Evolutionary conservation across 352 stramenopile species (phyloP).

Genomic region (Phytopythium cucurbitacearum): DNA sequence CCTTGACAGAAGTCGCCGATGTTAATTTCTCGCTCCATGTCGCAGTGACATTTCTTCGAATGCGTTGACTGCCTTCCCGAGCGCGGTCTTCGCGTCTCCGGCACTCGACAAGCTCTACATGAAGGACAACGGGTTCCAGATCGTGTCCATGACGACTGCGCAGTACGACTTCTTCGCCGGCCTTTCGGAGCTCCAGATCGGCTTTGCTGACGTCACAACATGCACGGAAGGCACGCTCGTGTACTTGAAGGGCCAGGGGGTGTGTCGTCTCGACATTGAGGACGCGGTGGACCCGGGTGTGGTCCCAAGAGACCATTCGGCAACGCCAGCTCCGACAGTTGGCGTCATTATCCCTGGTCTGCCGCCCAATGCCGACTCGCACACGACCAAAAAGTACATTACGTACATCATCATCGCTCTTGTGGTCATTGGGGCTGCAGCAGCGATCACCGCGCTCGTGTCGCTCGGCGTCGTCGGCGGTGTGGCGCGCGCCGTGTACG

Average conservation of each 20-base stretch:
- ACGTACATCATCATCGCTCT: constrained; percentile 34
- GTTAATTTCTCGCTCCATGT: constrained; percentile 1
- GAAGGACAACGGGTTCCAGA: constrained; percentile 45
- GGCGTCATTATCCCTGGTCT: constrained; percentile 33
- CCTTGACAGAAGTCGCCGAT: neutral
- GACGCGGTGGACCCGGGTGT: constrained; percentile 26
- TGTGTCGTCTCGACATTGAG: constrained; percentile 42
- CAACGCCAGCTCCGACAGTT: constrained; percentile 24
- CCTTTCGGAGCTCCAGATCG: constrained; percentile 43
- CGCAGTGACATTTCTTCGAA: constrained; percentile 53
- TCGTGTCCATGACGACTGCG: constrained; percentile 37
- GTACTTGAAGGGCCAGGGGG: constrained; percentile 48
- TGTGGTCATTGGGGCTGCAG: constrained; percentile 24
- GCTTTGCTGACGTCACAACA: constrained; percentile 45
- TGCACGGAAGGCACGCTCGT: constrained; percentile 42
- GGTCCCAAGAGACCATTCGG: constrained; percentile 16
- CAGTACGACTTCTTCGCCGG: constrained; percentile 73
- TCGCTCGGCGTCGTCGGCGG: constrained; percentile 32
- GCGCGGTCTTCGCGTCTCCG: constrained; percentile 39
- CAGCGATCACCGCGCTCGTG: constrained; percentile 18
- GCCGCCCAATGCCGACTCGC: constrained; percentile 10
- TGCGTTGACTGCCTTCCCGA: constrained; percentile 36
- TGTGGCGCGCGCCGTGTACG: constrained; percentile 35
- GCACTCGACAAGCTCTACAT: constrained; percentile 44
- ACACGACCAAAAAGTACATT: constrained; percentile 46